Percentiles rank a stretch among this genome's conserved stretches.
These are phyloP conservation scores for Phytophthora melonis DNA, from an alignment of 352 stramenopile genomes.

Conservation along the genomic window DNA sequence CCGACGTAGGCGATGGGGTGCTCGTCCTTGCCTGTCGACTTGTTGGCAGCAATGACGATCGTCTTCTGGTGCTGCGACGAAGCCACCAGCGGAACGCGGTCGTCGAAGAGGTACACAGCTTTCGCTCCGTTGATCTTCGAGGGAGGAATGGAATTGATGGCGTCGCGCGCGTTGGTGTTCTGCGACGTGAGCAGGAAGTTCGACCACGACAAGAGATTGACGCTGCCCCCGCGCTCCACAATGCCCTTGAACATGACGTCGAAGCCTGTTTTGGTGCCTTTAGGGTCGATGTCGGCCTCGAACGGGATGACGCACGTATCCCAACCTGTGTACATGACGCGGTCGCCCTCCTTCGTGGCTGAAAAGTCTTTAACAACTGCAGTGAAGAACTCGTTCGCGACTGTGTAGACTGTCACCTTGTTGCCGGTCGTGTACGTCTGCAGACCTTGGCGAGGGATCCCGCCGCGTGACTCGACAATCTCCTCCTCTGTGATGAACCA, in stretches of 20 bases:
- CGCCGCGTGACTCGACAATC: conserved; percentile 50
- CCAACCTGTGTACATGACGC: conserved; percentile 59
- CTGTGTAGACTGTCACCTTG: conserved; percentile 49
- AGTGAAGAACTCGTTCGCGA: conserved; percentile 56
- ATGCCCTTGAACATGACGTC: conserved; percentile 33
- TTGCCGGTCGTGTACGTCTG: conserved; percentile 45
- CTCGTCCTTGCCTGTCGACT: conserved; percentile 11
- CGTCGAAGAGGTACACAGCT: conserved; percentile 58
- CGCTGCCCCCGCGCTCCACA: conserved; percentile 38
- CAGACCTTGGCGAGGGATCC: conserved; percentile 49
- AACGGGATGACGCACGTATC: conserved; percentile 59
- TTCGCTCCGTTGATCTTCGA: conserved; percentile 31
- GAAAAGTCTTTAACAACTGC: conserved; percentile 51
- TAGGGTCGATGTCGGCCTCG: conserved; percentile 33
- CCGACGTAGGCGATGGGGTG: conserved; percentile 56
- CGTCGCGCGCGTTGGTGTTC: conserved; percentile 48
- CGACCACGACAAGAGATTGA: conserved; percentile 55
- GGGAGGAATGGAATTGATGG: conserved; percentile 44
- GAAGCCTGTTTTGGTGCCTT: conserved; percentile 36
- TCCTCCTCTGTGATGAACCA: conserved; percentile 67
- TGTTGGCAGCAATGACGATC: conserved; percentile 37
- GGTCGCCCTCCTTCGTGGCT: conserved; percentile 26
- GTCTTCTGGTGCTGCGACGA: conserved; percentile 67
- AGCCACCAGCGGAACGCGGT: conserved; percentile 37
- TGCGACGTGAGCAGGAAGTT: conserved; percentile 44